Base-by-base conservation (phyloP, 2,329 filamentous ascomycete species). In the Pestalotiopsis fici region DNA sequence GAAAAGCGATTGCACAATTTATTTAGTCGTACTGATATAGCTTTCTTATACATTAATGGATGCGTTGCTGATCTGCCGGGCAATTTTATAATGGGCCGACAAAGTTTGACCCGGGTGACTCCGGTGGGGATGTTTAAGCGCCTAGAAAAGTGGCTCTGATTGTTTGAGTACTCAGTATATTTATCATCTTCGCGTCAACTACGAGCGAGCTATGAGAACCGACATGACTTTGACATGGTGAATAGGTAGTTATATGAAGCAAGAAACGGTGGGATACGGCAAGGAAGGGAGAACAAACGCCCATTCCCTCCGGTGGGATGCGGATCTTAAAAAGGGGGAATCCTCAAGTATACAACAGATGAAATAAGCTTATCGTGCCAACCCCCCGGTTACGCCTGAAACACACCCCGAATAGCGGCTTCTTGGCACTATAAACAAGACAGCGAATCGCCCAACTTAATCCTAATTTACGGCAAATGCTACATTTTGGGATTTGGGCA, bases 361-460 rank as follows among this genome's bases (percentile, higher is more conserved):
- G 43, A 50, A 50, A n/a, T 50, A 50, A 50, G 43, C 43, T 50
- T 50, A 50, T 50, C 43, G n/a, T 50, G 43, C 55, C 55, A 57
- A 57, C 47, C 12, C 43, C 55, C 57, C 31, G 28, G 25, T 21
- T n/a, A 27, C 18, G 57, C 57, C 57, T 60, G 57, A 60, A 60
- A 60, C 57, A 60, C 12, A 39, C 57, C 57, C 57, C 28, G 12
- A 37, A 31, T 37, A 31, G 57, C 28, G 37, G 59, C 31, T 27
- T 18, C 59, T 62, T 62, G 59, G 59, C 59, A 43, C 35, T 62
- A 62, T 62, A 62, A 62, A 47, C 59, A 50, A 62, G 31, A 62
- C 59, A 62, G 15, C 39, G 21, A 50, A 35, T 21, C 31, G n/a
- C 25, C 57, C 28, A 37, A n/a, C 25, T 23, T 37, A 15, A 37